Evolutionary conservation across 345 rosid genomes (phyloP), one percentile per base, ranked within the genome.

Genomic region (Triadica sebifera): DNA sequence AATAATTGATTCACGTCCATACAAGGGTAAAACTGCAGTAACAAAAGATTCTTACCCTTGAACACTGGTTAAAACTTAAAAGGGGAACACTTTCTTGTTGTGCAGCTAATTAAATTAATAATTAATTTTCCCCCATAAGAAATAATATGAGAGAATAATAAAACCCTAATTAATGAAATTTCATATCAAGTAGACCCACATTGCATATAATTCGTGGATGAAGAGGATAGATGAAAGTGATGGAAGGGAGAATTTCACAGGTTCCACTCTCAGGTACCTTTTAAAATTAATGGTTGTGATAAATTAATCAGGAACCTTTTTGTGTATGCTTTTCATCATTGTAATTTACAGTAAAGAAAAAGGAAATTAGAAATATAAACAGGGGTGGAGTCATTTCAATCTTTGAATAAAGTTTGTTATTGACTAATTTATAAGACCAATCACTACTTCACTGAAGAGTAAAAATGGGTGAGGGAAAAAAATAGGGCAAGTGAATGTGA

Each of bases 331-430:
- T 55, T 55, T n/a, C 3, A n/a, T 19, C 10, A 55, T 55, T 55
- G 59, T 6, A 16, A 55, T 16, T 53, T 53, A 5, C 19, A 22
- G 62, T 0, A 5, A 22, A 22, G 24, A 43, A 22, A 45, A 45
- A 45, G 37, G 16, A 65, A 65, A 12, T 12, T 11, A 43, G 39
- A 66, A 46, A 45, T 10, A n/a, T 22, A 20, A 41, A 65, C 37
- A 65, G n/a, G 41, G 17, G 38, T 46, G 55, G 20, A 24, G 37
- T 66, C 70, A 66, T 47, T 66, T 66, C 70, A 66, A 46, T 25
- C 38, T 66, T 29, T 47, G 70, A 47, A 24, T 51, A 46, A 41
- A 24, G 70, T 46, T 24, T 9, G 19, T 55, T 22, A 22, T 22
- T 66, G 70, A 66, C 55, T 46, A 51, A 47, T 47, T 66, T 6